Evolutionary conservation across 345 rosid genomes (phyloP), one percentile per base, ranked within the genome.

Genomic region (Salix viminalis): DNA sequence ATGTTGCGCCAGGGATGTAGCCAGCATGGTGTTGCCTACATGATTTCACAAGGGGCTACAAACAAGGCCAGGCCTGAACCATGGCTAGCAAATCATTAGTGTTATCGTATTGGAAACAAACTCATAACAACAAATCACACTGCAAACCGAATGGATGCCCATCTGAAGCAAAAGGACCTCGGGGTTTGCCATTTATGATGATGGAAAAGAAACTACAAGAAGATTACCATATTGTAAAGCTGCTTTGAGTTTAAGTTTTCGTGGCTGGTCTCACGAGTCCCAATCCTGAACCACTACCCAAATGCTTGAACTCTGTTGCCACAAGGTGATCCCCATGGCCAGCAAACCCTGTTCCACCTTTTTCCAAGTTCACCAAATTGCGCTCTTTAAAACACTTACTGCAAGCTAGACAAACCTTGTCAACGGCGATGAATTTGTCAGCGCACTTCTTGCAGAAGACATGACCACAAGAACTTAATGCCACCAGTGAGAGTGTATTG

Each of bases 381-480:
- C 88, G 85, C 75, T 85, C 93, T 79, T 90, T 96, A 79, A 97
- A 96, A 10, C 89, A 79, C 82, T 87, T 90, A 61, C 85, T 80
- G 79, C 99, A 93, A 34, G 87, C 93, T 73, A 93, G 87, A 80
- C 99, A 96, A 41, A 89, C 95, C 89, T 92, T 93, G 41, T 96
- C 97, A 0, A 83, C 86, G 0, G 84, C 88, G 82, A 96, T 82
- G 77, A 96, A 93, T 83, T 89, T 91, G 24, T 88, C 94, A 1
- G 91, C 92, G 41, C 98, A 96, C 82, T 92, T 96, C 86, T 92
- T 93, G 91, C 99, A 96, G 91, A 91, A 93, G 56, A 96, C 92
- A 82, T 96, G 99, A 26, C 98, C 99, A 30, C 99, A 96, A 16
- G 99, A 80, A 87, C 90, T 92, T 23, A 96, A 81, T 58, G 92